These are phyloP conservation scores for Coniosporium apollinis DNA, from an alignment of 495 filamentous ascomycete genomes.

Conservation along the genomic window DNA sequence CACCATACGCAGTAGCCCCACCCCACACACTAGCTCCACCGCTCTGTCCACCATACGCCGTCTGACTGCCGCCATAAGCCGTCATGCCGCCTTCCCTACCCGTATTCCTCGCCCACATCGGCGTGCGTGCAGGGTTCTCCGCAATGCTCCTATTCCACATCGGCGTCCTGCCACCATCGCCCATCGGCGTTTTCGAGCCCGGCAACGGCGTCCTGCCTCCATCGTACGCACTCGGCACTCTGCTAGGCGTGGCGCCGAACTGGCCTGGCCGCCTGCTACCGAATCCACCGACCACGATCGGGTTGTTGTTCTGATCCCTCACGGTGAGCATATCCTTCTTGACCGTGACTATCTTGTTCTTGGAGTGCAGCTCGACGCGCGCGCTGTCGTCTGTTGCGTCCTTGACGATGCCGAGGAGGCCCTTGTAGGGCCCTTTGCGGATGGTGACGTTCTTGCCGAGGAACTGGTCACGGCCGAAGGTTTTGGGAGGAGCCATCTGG, in stretches of 20 bases:
- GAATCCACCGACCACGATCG: constrained; percentile 50
- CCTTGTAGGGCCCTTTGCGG: constrained; percentile 72
- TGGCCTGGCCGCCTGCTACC: constrained; percentile 20
- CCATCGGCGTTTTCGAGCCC: constrained; percentile 37
- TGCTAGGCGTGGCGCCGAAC: too few relatives aligned
- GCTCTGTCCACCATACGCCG: constrained; percentile 42
- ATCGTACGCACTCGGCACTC: constrained; percentile 28
- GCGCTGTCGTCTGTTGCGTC: constrained; percentile 73
- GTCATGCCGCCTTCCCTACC: not conserved
- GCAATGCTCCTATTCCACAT: constrained; percentile 11
- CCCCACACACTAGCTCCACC: constrained; percentile 14
- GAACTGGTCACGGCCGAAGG: constrained; percentile 64
- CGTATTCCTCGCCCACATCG: constrained; percentile 6
- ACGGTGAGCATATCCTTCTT: constrained; percentile 59
- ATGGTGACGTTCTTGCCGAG: constrained; percentile 84
- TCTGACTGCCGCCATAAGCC: constrained; percentile 51
- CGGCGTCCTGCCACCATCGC: constrained; percentile 29
- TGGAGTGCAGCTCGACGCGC: constrained; percentile 82
- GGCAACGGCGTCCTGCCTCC: constrained; percentile 57
- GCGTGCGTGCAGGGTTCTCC: constrained; percentile 26
- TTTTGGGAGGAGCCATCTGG: constrained; percentile 61
- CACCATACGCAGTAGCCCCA: constrained; percentile 17
- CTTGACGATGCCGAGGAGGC: constrained; percentile 85
- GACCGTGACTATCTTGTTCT: constrained; percentile 71
- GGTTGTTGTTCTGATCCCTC: constrained; percentile 65